Conservation (phyloP, 2,329 filamentous ascomycete genomes). For the Hortaea werneckii region DNA sequence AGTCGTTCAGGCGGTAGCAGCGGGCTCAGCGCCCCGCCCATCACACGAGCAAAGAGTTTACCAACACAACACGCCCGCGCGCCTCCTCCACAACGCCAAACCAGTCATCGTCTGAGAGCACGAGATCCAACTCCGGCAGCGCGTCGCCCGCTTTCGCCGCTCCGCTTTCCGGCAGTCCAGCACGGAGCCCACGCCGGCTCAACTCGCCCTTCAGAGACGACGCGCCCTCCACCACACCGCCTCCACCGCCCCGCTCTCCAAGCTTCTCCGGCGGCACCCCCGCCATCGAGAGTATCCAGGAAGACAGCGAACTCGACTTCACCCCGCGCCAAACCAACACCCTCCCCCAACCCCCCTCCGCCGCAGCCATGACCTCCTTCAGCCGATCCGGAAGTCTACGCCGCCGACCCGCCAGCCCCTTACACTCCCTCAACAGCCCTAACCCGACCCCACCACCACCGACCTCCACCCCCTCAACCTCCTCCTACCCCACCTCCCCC, state of each 20-base stretch:
- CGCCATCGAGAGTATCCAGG: conserved; percentile 33
- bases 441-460: conserved; percentile 13
- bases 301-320: conserved; percentile 40
- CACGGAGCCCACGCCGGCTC: conserved; percentile 33
- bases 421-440: conserved; percentile 29
- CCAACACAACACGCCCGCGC: conserved; percentile 21
- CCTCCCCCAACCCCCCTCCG: conserved; percentile 3
- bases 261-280: conserved; percentile 12
- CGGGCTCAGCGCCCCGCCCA: conserved; percentile 31
- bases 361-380: conserved; percentile 14
- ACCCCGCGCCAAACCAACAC: conserved; percentile 24
- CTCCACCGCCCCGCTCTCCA: conserved; percentile 15
- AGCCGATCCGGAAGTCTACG: conserved; percentile 26
- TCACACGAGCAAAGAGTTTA: conserved; percentile 39
- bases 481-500: conserved; percentile 2
- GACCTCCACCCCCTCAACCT: conserved; percentile 31
- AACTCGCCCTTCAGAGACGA: conserved; percentile 29
- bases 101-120: too few relatives aligned
- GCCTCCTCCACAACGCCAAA: too few relatives aligned
- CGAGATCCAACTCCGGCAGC: conserved; percentile 15
- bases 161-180: conserved; percentile 14
- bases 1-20: conserved; percentile 33
- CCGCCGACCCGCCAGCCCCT: conserved; percentile 37
- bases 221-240: conserved; percentile 9
- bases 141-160: conserved; percentile 17